Evolutionary conservation across 495 filamentous ascomycete genomes (phyloP).

Genomic region (Lasiosphaeria ovina): DNA sequence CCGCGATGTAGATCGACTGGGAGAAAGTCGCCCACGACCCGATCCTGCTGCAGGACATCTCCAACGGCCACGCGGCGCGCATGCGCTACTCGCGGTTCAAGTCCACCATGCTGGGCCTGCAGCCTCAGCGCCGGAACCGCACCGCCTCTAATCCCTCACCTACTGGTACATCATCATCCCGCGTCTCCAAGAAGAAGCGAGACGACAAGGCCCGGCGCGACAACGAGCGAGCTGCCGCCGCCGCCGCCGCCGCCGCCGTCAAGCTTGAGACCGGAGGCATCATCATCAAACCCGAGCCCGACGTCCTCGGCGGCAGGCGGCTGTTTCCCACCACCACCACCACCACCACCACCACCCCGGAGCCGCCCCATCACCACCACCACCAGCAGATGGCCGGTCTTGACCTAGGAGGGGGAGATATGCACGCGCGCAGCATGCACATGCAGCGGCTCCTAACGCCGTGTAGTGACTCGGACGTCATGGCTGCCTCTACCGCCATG

Average conservation of each 20-base stretch:
- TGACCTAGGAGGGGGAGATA: not conserved
- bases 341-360: too few relatives aligned
- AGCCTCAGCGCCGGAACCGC: constrained; percentile 42
- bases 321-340: too few relatives aligned
- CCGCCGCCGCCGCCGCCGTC: constrained; percentile 8
- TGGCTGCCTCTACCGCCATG: constrained; percentile 19
- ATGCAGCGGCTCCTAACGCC: constrained; percentile 39
- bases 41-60: constrained; percentile 55
- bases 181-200: constrained; percentile 43
- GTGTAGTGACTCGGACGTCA: constrained; percentile 43
- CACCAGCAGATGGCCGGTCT: constrained; percentile 24
- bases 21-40: constrained; percentile 59
- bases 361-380: constrained; percentile 9
- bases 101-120: constrained; percentile 38
- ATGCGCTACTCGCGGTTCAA: constrained; percentile 76
- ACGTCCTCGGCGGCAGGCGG: too few relatives aligned
- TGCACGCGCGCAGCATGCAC: constrained; percentile 2
- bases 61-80: constrained; percentile 77
- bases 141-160: constrained; percentile 14
- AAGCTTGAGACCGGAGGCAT: not conserved
- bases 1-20: constrained; percentile 64
- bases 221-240: constrained; percentile 22
- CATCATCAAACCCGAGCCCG: too few relatives aligned
- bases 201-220: constrained; percentile 32
- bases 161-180: constrained; percentile 19